Evolutionary conservation across 805 yeast species (phyloP).

Genomic region (Yarrowia yakushimensis): DNA sequence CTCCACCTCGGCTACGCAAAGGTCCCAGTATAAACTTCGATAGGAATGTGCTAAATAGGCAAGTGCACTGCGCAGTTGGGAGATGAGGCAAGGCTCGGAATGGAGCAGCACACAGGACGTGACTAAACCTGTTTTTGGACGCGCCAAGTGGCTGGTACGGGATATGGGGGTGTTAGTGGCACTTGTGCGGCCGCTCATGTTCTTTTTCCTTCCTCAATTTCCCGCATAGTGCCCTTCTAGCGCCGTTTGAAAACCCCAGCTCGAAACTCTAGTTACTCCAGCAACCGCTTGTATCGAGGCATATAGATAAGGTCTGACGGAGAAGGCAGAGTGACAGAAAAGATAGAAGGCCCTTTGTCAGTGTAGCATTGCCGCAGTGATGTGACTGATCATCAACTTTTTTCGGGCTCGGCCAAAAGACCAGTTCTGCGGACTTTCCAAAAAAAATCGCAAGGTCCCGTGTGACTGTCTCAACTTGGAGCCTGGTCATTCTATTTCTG

Average conservation of each 20-base stretch:
- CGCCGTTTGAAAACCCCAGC: background rate
- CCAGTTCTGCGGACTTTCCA: too few relatives aligned
- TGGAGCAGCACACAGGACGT: background rate
- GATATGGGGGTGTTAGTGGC: background rate
- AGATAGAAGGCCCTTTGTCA: background rate
- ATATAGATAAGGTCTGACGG: background rate
- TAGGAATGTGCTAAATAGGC: conserved; percentile 6
- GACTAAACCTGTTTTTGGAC: background rate
- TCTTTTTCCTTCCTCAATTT: too few relatives aligned
- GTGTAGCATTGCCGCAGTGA: background rate
- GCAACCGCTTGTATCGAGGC: background rate
- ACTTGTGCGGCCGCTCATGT: too few relatives aligned
- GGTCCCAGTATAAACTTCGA: background rate
- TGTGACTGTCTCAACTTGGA: background rate
- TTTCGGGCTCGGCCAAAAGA: too few relatives aligned
- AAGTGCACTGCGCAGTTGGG: conserved; percentile 15
- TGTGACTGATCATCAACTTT: background rate
- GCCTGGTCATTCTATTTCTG: background rate
- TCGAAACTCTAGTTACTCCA: background rate
- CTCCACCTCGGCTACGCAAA: background rate
- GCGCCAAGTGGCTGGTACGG: background rate
- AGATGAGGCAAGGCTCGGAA: background rate
- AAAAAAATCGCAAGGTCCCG: background rate
- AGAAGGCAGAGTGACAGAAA: background rate
- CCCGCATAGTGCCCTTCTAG: too few relatives aligned